Percentiles rank a stretch among this genome's conserved stretches.
These are phyloP conservation scores for Macaranga tanarius DNA, from an alignment of 441 rosid genomes.

Conservation along the genomic window DNA sequence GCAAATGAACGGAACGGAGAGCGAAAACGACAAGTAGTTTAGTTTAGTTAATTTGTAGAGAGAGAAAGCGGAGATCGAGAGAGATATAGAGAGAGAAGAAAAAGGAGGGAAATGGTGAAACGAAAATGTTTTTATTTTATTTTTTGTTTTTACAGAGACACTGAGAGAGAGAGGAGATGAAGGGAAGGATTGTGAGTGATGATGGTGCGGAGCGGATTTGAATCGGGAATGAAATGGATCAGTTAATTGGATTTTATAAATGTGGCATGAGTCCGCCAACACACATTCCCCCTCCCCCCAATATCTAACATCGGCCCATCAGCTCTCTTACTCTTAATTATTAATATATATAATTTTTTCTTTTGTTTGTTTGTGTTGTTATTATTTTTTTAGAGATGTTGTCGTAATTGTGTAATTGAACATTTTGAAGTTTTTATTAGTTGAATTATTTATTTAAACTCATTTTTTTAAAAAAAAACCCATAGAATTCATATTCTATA, in stretches of 20 bases:
- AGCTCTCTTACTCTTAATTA: neutral
- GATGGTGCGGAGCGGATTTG: slow-evolving; percentile 28
- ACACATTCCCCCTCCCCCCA: too few species aligned
- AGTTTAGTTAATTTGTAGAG: neutral
- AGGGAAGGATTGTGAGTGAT: too few species aligned
- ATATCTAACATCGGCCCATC: slow-evolving; percentile 9
- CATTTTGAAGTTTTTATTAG: too few species aligned
- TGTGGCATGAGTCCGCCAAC: slow-evolving; percentile 41
- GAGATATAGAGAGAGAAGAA: neutral
- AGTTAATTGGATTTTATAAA: slow-evolving; percentile 56
- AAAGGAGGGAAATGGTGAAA: slow-evolving; percentile 34
- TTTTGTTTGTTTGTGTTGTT: too few species aligned
- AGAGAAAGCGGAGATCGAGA: slow-evolving; percentile 11
- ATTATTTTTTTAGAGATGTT: too few species aligned
- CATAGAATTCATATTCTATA: too few species aligned
- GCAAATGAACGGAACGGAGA: too few species aligned
- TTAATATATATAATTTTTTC: too few species aligned
- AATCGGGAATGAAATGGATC: slow-evolving; percentile 40
- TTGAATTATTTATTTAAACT: too few species aligned
- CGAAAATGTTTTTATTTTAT: slow-evolving; percentile 35
- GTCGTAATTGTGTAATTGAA: too few species aligned
- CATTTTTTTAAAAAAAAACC: too few species aligned
- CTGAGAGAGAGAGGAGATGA: neutral
- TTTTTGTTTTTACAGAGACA: neutral
- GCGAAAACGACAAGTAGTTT: too few species aligned